Base-by-base conservation (phyloP, 345 rosid genomes). In the Excoecaria agallocha region DNA sequence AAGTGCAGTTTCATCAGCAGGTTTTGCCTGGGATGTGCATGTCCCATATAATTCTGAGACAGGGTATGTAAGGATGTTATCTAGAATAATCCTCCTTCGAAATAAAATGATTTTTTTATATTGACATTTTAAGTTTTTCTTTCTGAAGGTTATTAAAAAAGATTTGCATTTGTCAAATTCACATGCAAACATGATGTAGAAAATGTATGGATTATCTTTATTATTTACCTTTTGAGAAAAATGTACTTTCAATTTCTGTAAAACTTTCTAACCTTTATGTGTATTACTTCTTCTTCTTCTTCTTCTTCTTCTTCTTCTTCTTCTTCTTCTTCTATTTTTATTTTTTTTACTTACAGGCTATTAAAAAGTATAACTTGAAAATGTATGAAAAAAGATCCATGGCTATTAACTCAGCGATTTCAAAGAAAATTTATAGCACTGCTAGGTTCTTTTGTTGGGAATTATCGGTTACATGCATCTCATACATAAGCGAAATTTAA, bases 401-500 rank as follows among this genome's bases (percentile, higher is more conserved):
- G 79, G 96, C 96, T 66, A 93, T 94, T 74, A 98, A 94, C 78
- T 92, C 94, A 98, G 99, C 96, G 72, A 90, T 94, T 82, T 86
- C 99, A 16, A 94, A 93, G 83, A 94, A 93, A 74, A 68, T 94
- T 13, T 93, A 93, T 73, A 79, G 75, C 66, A 83, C 71, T 35
- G 78, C 83, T 72, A 84, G 71, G 80, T 77, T 84, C 17, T 78
- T 81, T 71, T n/a, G n/a, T n/a, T n/a, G n/a, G n/a, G n/a, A n/a
- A n/a, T n/a, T n/a, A n/a, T n/a, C n/a, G n/a, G n/a, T n/a, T n/a
- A n/a, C n/a, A n/a, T n/a, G n/a, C n/a, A n/a, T n/a, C n/a, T n/a
- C n/a, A n/a, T n/a, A n/a, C n/a, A n/a, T n/a, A n/a, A n/a, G n/a
- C n/a, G n/a, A n/a, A n/a, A n/a, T n/a, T n/a, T n/a, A n/a, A n/a